These are phyloP conservation scores for Candida gorgasii DNA, from an alignment of 805 yeast genomes.

Conservation along the genomic window DNA sequence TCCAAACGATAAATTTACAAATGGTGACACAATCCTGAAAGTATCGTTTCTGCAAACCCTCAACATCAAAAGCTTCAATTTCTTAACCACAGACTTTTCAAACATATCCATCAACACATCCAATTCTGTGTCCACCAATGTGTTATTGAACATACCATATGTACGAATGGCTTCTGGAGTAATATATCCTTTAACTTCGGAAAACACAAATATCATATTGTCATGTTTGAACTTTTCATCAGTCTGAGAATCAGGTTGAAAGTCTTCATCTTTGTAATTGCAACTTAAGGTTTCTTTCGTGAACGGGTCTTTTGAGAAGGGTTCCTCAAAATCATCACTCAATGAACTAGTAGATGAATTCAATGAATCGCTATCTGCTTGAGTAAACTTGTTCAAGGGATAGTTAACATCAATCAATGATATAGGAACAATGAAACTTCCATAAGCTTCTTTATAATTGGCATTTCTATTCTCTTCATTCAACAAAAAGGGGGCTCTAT, in stretches of 20 bases:
- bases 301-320: too few species aligned
- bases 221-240: conserved; percentile 51
- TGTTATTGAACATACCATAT: conserved; percentile 36
- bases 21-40: conserved; percentile 50
- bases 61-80: conserved; percentile 35
- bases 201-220: conserved; percentile 56
- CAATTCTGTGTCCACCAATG: conserved; percentile 38
- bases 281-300: too few species aligned
- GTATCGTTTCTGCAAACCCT: conserved; percentile 40
- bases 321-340: too few species aligned
- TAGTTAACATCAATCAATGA: conserved; percentile 63
- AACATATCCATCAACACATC: conserved; percentile 60
- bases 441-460: conserved; percentile 48
- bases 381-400: conserved; percentile 47
- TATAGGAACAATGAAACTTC: conserved; percentile 58
- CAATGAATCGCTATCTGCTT: conserved; percentile 7
- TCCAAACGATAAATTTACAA: conserved; percentile 40
- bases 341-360: conserved; percentile 5
- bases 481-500: conserved; percentile 73
- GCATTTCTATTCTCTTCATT: conserved; percentile 49
- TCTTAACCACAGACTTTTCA: conserved; percentile 58
- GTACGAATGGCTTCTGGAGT: conserved; percentile 47
- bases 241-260: conserved; percentile 27
- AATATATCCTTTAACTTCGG: conserved; percentile 46
- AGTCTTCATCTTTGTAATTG: conserved; percentile 33